Evolutionary conservation across 331 rosid species (phyloP), one percentile per base, ranked within the genome.

Genomic region (Malus hybrid): DNA sequence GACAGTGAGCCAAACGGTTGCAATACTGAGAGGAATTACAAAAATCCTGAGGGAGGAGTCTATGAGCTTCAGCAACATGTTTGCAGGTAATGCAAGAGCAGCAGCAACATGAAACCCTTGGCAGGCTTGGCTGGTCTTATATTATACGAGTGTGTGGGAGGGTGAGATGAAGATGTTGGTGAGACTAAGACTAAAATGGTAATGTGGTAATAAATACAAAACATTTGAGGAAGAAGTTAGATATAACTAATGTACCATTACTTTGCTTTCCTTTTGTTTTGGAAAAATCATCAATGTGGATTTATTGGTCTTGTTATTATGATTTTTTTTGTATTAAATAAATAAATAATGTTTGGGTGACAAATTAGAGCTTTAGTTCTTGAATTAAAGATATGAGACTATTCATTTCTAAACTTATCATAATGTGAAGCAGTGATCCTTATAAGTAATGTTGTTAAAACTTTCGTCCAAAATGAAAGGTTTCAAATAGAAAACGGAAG

Each of bases 1-100:
- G 27, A 86, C 80, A n/a, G 97, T 88, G 8, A 90, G 54, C 88
- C 96, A 90, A 33, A 91, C 72, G 61, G 96, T 80, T 79, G 91
- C 96, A 20, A 86, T 48, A 52, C 89, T 90, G 0, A 91, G 81
- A 69, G 95, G 92, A 84, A 93, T 82, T 28, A 78, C 88, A 80
- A 75, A 80, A n/a, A 91, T 61, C 80, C 98, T 83, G 15, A 90
- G 77, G 48, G 90, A 88, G 18, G 81, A 83, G 70, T 90, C 91
- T 50, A 91, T 10, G 67, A 91, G 42, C 84, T 84, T 88, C 31
- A 94, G 92, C 77, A 71, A 20, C 87, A 79, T 88, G 57, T 55
- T 76, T 62, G 12, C 29, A 29, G 14, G 19, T 5, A 77, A 32
- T 60, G 66, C 52, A 27, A 18, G 27, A 65, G 22, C 67, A 63